phyloP scores from a whole-genome alignment of 495 filamentous ascomycete species.

The Penicillium cosmopolitanum region DNA sequence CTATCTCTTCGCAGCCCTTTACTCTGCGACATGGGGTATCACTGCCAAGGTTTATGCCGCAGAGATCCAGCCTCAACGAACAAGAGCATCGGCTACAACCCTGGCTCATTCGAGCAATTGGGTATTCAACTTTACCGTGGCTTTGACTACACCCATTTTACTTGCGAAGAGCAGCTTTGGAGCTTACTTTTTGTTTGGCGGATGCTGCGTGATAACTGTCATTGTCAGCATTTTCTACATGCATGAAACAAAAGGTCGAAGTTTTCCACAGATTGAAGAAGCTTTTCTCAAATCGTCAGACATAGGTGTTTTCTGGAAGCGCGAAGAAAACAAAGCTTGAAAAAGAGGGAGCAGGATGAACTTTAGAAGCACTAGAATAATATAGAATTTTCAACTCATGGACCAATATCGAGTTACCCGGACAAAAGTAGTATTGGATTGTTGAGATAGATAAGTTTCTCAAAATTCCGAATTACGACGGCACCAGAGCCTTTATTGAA shows the following conservation, averaged over 20 bases:
- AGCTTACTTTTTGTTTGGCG: conserved; percentile 65
- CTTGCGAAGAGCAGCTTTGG: conserved; percentile 58
- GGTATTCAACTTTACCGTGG: conserved; percentile 64
- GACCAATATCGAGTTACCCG: no score
- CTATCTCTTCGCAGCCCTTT: conserved; percentile 47
- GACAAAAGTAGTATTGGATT: no score
- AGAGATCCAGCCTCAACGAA: conserved; percentile 60
- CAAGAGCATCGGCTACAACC: conserved; percentile 53
- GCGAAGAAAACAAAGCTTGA: no score
- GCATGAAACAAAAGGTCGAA: conserved; percentile 60
- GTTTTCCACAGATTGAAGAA: neutral
- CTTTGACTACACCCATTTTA: conserved; percentile 64
- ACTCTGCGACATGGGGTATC: conserved; percentile 55
- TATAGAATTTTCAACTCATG: no score
- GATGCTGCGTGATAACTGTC: conserved; percentile 47
- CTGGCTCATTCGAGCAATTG: conserved; percentile 55
- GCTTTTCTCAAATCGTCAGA: no score
- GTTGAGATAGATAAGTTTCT: no score
- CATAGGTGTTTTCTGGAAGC: no score
- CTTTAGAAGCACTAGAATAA: no score
- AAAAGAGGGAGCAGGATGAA: no score
- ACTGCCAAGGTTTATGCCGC: conserved; percentile 55
- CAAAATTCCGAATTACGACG: no score
- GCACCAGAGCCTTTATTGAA: no score
- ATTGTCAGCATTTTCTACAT: conserved; percentile 57